Conservation (phyloP, 176 grass and related monocot species). For the Saccharum officinarum region DNA sequence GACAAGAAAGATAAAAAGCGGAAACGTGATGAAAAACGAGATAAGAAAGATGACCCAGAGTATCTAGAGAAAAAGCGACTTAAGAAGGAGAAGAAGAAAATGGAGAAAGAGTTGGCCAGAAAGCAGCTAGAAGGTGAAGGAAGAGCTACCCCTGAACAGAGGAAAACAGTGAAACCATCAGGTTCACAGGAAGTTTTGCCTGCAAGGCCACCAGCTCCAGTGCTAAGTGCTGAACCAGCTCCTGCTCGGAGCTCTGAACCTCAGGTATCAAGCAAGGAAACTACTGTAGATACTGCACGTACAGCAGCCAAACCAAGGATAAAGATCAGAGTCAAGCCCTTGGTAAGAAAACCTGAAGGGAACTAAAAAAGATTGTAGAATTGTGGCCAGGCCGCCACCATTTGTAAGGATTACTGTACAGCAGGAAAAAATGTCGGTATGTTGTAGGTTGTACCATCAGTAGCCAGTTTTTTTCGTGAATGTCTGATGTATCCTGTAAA, state of each 20-base stretch:
- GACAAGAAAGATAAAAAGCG: conserved; percentile 86
- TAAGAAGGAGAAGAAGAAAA: conserved; percentile 84
- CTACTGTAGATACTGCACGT: conserved; percentile 42
- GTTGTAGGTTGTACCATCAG: conserved; percentile 47
- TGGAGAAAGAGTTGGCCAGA: conserved; percentile 80
- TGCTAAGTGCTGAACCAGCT: conserved; percentile 20
- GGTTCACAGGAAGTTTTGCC: conserved; percentile 26
- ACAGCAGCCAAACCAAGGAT: conserved; percentile 55
- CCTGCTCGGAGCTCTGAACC: conserved; percentile 41
- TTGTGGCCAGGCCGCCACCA: not conserved
- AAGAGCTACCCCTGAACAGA: conserved; percentile 39
- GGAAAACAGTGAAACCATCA: conserved; percentile 39
- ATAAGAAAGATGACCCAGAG: conserved; percentile 78
- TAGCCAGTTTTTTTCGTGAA: conserved; percentile 40
- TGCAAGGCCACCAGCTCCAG: conserved; percentile 26
- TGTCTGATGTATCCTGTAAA: conserved; percentile 47
- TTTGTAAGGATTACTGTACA: conserved; percentile 44
- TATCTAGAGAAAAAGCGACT: conserved; percentile 82
- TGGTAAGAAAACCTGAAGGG: conserved; percentile 32
- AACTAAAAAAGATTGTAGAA: conserved; percentile 1
- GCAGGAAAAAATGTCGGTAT: conserved; percentile 11
- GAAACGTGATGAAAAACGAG: conserved; percentile 54
- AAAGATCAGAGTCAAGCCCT: conserved; percentile 75
- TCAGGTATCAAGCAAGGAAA: conserved; percentile 55
- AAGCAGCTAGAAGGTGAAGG: conserved; percentile 55